Conservation (phyloP, 805 yeast species). For the Cyberlindnera amylophila region DNA sequence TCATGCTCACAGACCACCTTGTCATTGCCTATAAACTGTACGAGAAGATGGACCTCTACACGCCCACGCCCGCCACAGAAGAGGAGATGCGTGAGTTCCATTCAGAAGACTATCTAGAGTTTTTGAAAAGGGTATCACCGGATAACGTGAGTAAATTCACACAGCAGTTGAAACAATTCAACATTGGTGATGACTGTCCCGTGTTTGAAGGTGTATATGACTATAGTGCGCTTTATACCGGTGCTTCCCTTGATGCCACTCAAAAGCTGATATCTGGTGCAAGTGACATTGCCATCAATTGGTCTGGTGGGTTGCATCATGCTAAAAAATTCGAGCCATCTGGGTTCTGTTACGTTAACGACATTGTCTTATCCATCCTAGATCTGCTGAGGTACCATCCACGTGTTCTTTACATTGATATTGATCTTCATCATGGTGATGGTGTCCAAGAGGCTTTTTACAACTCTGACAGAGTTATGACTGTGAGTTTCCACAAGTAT, state of each 20-base stretch:
- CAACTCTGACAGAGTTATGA: conserved; percentile 93
- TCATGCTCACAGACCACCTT: conserved; percentile 90
- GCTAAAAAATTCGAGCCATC: conserved; percentile 93
- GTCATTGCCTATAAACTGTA: conserved; percentile 81
- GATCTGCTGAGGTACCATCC: conserved; percentile 86
- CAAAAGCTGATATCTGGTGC: conserved; percentile 79
- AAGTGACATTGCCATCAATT: conserved; percentile 92
- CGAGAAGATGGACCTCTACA: conserved; percentile 85
- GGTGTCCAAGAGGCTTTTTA: conserved; percentile 98
- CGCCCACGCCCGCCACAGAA: conserved; percentile 76
- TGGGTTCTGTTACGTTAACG: conserved; percentile 94
- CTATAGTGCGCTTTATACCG: conserved; percentile 83
- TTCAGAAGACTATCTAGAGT: conserved; percentile 89
- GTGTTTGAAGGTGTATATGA: conserved; percentile 92
- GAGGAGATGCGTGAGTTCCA: conserved; percentile 82
- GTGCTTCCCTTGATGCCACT: conserved; percentile 92
- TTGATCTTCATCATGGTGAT: conserved; percentile 95
- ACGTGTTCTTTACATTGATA: conserved; percentile 88
- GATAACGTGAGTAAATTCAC: conserved; percentile 73
- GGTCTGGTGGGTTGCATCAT: conserved; percentile 96
- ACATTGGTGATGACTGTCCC: conserved; percentile 94
- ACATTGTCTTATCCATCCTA: conserved; percentile 84
- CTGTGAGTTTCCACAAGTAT: conserved; percentile 91
- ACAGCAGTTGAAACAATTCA: conserved; percentile 64
- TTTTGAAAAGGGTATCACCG: conserved; percentile 83